Evolutionary conservation across 164 flowering plant genomes (phyloP).

Genomic region (Magnolia kwangsiensis): DNA sequence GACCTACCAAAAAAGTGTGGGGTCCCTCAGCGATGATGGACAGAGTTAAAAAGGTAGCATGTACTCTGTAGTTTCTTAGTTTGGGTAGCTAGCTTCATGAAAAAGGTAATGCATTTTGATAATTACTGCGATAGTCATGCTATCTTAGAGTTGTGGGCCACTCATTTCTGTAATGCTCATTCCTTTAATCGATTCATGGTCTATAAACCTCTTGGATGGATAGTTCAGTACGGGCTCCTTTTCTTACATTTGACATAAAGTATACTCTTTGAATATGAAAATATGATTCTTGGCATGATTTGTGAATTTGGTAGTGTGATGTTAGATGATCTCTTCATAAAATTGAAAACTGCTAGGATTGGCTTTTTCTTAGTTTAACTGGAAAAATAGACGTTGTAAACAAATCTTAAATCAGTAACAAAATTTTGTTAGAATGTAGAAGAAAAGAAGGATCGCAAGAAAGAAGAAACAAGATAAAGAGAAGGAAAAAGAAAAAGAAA

Average conservation of each 20-base stretch:
- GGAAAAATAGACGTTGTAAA: background rate
- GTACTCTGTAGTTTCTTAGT: slow-evolving; percentile 4
- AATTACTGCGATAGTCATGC: background rate
- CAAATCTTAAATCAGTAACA: background rate
- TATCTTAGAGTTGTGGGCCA: background rate
- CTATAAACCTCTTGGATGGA: background rate
- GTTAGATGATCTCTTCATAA: background rate
- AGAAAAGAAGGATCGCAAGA: background rate
- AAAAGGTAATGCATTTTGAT: slow-evolving; percentile 1
- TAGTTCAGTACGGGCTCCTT: background rate
- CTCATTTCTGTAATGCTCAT: background rate
- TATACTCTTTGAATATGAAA: background rate
- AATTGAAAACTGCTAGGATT: background rate
- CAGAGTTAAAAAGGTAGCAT: slow-evolving; percentile 2
- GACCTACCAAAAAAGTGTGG: background rate
- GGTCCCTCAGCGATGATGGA: background rate
- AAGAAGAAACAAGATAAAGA: background rate
- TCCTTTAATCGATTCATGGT: background rate
- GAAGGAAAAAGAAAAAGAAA: no score
- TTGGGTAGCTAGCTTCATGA: slow-evolving; percentile 1
- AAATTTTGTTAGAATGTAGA: background rate
- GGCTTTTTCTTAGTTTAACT: background rate
- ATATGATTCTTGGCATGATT: background rate
- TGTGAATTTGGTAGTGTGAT: background rate
- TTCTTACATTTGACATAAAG: background rate